Evolutionary conservation across 2,329 filamentous ascomycete species (phyloP).

Genomic region (Sphaerostilbella broomeana): DNA sequence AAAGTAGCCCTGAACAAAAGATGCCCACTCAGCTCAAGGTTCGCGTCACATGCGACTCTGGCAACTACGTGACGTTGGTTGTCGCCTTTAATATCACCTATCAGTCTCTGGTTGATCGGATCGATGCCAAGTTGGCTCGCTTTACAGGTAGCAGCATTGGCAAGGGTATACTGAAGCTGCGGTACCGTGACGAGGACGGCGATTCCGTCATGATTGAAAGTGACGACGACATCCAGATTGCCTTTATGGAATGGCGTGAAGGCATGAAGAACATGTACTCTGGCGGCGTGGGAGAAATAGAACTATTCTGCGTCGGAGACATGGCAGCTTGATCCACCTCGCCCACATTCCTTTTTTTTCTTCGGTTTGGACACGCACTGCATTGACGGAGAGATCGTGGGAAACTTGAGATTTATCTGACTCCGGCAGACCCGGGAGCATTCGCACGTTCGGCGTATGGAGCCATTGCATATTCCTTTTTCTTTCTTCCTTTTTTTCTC

Average conservation of each 20-base stretch:
- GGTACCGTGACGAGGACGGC: slow-evolving; percentile 86
- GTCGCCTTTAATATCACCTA: slow-evolving; percentile 94
- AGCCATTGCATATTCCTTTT: slow-evolving; percentile 14
- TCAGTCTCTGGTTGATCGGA: slow-evolving; percentile 86
- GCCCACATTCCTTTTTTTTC: slow-evolving; percentile 4
- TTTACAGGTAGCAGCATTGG: slow-evolving; percentile 81
- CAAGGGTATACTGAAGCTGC: slow-evolving; percentile 74
- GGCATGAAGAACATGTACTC: slow-evolving; percentile 49
- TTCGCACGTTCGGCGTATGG: slow-evolving; percentile 29
- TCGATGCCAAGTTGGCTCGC: slow-evolving; percentile 87
- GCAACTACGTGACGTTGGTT: slow-evolving; percentile 90
- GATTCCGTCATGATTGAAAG: slow-evolving; percentile 91
- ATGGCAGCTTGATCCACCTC: slow-evolving; percentile 21
- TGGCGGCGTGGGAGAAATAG: slow-evolving; percentile 79
- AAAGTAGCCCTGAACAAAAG: slow-evolving; percentile 44
- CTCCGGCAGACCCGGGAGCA: slow-evolving; percentile 13
- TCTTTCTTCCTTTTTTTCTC: slow-evolving; percentile 3
- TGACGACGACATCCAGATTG: slow-evolving; percentile 93
- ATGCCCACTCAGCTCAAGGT: slow-evolving; percentile 80
- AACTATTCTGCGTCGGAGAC: slow-evolving; percentile 68
- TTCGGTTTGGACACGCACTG: slow-evolving; percentile 1
- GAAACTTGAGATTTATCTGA: slow-evolving; percentile 2
- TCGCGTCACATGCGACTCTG: slow-evolving; percentile 80
- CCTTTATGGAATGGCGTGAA: slow-evolving; percentile 91
- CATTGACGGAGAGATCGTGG: slow-evolving; percentile 2